Evolutionary conservation across 176 grass and related monocot genomes (phyloP), one percentile per base, ranked within the genome.

Genomic region (Saccharum spontaneum): DNA sequence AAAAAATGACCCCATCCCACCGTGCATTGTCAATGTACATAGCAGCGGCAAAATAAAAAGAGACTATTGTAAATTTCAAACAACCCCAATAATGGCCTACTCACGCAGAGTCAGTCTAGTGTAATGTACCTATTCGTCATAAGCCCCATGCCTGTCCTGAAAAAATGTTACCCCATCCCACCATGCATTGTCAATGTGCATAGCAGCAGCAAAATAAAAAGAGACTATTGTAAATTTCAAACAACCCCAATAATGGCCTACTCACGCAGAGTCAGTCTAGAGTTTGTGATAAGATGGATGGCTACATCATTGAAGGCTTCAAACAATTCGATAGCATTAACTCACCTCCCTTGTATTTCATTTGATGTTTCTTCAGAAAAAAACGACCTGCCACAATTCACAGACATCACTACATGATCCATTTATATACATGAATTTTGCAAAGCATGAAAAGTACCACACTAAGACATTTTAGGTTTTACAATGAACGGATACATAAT

Each of bases 121-220:
- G n/a, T n/a, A 61, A 14, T 6, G 67, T 95, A 95, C 95, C 95
- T 91, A 84, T 98, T 92, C 80, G 88, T 83, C 73, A 93, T 95
- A 63, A 98, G 95, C 55, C 95, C 95, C 68, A 93, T 93, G 60
- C 95, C 95, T 36, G 95, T 95, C 90, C 93, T 95, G 80, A 98
- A 98, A 91, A 88, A 98, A 98, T 73, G 93, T n/a, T n/a, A 98
- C 93, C 22, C 95, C 95, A 80, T 95, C 95, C 95, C 95, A 98
- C 48, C 95, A 90, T 75, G 93, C 91, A 90, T 98, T 98, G 70
- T 98, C 95, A 79, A 98, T 98, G 87, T 91, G 93, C 76, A 98
- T 75, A 45, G 89, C 92, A 76, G 92, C 92, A 69, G 95, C 93
- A 78, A 98, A 93, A 87, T n/a, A n/a, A n/a, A n/a, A n/a, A 73